Conservation (phyloP, 169 alveolate genomes). For the Cyclospora cayetanensis region DNA sequence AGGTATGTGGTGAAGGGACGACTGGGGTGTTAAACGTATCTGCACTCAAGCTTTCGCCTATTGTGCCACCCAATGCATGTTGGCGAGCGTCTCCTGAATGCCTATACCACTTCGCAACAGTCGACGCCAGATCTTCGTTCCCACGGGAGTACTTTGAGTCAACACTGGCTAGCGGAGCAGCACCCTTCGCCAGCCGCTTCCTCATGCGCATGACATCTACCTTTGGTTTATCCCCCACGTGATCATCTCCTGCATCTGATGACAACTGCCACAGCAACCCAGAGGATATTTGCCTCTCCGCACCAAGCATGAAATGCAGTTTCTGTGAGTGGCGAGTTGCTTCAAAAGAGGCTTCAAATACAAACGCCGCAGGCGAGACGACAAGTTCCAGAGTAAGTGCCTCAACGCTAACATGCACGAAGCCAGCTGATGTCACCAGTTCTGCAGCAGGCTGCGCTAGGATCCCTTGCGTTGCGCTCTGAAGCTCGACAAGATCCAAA, state of each 20-base stretch:
- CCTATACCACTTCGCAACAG: background rate
- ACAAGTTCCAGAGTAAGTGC: background rate
- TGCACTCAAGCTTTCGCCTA: background rate
- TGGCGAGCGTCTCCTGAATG: background rate
- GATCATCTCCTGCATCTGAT: background rate
- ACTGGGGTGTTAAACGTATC: background rate
- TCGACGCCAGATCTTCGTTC: background rate
- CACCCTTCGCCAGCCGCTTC: background rate
- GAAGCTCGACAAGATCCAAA: background rate
- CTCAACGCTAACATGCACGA: conserved; percentile 4
- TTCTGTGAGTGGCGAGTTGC: background rate
- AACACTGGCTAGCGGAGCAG: background rate
- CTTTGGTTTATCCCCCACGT: background rate
- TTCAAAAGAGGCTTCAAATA: background rate
- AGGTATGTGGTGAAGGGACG: background rate
- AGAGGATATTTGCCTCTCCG: background rate
- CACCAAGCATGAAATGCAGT: background rate
- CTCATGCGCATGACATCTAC: background rate
- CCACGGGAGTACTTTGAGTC: background rate
- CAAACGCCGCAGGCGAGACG: conserved; percentile 14
- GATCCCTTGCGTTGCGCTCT: background rate
- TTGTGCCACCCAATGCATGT: background rate
- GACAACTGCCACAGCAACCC: background rate
- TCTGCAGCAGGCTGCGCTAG: background rate
- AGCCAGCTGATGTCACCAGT: background rate